These are phyloP conservation scores for Beauveria rudraprayagi DNA, from an alignment of 2,329 filamentous ascomycete genomes.

Conservation along the genomic window DNA sequence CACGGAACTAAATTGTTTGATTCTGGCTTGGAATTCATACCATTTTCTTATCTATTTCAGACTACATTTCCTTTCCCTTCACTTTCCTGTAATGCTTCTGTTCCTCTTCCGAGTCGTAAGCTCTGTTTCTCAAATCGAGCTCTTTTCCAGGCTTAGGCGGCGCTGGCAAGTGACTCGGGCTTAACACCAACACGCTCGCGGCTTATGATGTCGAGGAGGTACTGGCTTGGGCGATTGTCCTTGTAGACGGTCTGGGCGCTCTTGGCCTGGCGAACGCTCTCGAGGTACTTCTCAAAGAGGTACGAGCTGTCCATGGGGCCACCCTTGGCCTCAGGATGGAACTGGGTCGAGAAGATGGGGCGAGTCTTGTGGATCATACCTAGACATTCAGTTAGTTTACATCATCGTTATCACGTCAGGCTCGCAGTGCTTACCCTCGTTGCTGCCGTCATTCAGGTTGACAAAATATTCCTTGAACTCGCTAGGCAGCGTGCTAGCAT, in stretches of 20 bases:
- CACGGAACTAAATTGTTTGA: not conserved
- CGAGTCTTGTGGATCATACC: slow-evolving; percentile 91
- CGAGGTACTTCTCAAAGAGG: slow-evolving; percentile 92
- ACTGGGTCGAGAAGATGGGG: slow-evolving; percentile 97
- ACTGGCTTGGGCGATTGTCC: slow-evolving; percentile 79
- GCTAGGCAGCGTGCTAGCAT: slow-evolving; percentile 67
- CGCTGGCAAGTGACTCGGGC: slow-evolving; percentile 29
- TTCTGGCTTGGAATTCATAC: no score
- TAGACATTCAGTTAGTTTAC: slow-evolving; percentile 15
- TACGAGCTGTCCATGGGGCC: slow-evolving; percentile 93
- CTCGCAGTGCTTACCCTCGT: slow-evolving; percentile 58
- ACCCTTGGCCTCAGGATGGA: slow-evolving; percentile 97
- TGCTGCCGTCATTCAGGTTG: slow-evolving; percentile 95
- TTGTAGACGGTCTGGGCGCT: slow-evolving; percentile 68
- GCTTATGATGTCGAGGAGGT: slow-evolving; percentile 82
- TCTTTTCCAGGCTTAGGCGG: not conserved
- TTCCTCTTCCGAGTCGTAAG: not conserved
- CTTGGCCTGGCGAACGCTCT: slow-evolving; percentile 87
- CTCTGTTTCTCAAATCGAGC: not conserved
- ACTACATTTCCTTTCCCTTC: not conserved
- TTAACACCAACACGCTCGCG: slow-evolving; percentile 93
- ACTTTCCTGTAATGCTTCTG: not conserved
- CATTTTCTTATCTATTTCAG: not conserved
- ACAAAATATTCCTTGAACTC: slow-evolving; percentile 99
- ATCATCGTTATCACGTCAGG: not conserved